These are phyloP conservation scores for Solanum clarkiae DNA, from an alignment of 257 asterid genomes.

Conservation along the genomic window DNA sequence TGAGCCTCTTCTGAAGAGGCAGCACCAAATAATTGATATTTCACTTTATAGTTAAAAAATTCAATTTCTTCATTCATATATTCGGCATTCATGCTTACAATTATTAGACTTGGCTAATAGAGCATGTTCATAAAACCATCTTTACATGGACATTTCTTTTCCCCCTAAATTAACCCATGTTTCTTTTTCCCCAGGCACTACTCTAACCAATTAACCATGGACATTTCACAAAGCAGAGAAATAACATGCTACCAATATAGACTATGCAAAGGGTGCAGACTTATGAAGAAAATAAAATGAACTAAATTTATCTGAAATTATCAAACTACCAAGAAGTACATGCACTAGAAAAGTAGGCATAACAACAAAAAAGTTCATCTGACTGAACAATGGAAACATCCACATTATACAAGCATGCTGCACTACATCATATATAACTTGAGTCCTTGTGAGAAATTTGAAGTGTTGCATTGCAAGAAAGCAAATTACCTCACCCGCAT, in stretches of 20 bases:
- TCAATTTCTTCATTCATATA: neutral
- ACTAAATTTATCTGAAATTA: neutral
- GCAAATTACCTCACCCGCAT: constrained; percentile 94
- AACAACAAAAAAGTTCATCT: neutral
- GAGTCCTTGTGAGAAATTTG: neutral
- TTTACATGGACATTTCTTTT: no score
- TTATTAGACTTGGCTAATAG: neutral
- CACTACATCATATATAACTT: neutral
- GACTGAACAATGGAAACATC: neutral
- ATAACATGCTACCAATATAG: neutral
- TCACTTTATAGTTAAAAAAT: neutral
- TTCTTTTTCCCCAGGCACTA: neutral
- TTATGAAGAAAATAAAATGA: neutral
- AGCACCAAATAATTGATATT: neutral
- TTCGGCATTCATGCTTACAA: neutral
- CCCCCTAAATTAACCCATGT: neutral
- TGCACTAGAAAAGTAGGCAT: neutral
- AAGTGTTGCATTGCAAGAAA: neutral
- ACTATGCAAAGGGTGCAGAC: neutral
- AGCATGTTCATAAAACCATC: no score
- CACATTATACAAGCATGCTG: neutral
- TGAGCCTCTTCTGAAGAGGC: neutral
- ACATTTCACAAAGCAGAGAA: neutral
- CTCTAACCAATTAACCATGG: neutral
- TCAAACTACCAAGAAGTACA: neutral